A percentile compares a stretch with the other conserved stretches of the same genome.
phyloP scores from a whole-genome alignment of 305 asterid genomes.

The Fraxinus velutina region DNA sequence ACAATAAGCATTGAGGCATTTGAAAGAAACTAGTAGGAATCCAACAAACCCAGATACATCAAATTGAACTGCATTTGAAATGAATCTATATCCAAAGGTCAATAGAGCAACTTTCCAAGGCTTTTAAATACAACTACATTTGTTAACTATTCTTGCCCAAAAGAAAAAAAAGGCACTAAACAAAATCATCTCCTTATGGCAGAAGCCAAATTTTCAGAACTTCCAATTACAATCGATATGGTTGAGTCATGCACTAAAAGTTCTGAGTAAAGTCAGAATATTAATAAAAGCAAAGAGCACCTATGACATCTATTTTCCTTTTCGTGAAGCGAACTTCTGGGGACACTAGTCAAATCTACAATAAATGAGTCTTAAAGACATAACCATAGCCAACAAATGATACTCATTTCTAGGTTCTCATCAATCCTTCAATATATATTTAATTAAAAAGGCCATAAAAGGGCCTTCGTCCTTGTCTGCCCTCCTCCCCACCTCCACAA shows the following conservation, averaged over 20 bases:
- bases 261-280: constrained; percentile 1
- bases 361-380: background rate
- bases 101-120: background rate
- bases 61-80: background rate
- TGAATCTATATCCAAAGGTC: constrained; percentile 5
- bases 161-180: background rate
- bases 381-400: constrained; percentile 4
- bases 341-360: background rate
- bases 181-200: background rate
- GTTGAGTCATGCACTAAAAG: background rate
- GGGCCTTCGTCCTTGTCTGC: background rate
- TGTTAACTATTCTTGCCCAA: background rate
- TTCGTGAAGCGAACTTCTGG: background rate
- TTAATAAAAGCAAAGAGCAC: background rate
- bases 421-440: background rate
- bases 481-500: background rate
- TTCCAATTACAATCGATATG: background rate
- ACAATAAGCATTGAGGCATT: background rate
- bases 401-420: background rate
- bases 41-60: background rate
- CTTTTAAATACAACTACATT: background rate
- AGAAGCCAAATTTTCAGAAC: background rate
- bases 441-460: background rate
- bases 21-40: background rate
- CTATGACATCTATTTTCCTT: background rate